Base-by-base conservation (phyloP, 2,329 filamentous ascomycete genomes). In the Botryotinia calthae region DNA sequence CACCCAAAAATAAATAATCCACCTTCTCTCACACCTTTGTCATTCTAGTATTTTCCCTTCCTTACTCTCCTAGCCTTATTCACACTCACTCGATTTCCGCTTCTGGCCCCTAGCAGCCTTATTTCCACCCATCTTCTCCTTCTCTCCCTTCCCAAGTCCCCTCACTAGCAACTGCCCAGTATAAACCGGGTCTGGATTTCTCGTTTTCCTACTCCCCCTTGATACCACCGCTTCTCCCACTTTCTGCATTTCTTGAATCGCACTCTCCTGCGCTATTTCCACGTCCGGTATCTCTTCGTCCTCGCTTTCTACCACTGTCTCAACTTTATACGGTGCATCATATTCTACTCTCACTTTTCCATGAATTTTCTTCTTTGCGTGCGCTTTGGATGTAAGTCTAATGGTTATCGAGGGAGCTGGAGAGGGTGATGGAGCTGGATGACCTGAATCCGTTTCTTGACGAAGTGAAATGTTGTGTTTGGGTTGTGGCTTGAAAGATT, bases 161-260 rank as follows among this genome's bases (percentile, higher is more conserved):
- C 44, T 14, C 9, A 71, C 46, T 9, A 71, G 14, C 1, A 71
- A 1, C 9, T 71, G 59, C 10, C 70, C 70, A 4, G 37, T 37
- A 37, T 71, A 71, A 16, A 54, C 34, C 10, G 61, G 70, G 44
- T 58, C n/a, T 1, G 10, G 16, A 31, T 71, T 71, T 34, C 70
- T 71, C n/a, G 61, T 71, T 10, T 61, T 71, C 28, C 70, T 54
- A 25, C 61, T 42, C 48, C 61, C 40, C 12, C 31, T 34, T 7
- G 34, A 28, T 9, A 25, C 28, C 5, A 44, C n/a, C 10, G 14
- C 48, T 9, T 31, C 14, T 14, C 10, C 48, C 37, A 25, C 8
- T 3, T 12, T 65, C 6, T 16, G 42, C 22, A 54, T 54, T 18
- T 56, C 44, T 16, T 37, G 37, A 14, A 68, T 51, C n/a, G 65